Evolutionary conservation across 371 early-diverging fungal genomes (phyloP).

Genomic region (Rhizopus stolonifer): DNA sequence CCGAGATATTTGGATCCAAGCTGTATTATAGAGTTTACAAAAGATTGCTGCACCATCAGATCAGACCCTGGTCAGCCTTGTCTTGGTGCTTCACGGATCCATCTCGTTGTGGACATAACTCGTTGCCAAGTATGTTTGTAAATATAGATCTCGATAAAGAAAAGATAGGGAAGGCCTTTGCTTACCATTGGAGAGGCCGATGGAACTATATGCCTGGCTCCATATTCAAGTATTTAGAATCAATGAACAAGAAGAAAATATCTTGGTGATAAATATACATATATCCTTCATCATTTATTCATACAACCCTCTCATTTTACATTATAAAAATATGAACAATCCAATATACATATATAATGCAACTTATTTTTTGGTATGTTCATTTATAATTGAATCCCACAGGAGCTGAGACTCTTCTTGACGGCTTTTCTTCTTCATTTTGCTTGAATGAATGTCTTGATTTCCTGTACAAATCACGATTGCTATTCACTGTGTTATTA

Average conservation of each 20-base stretch:
- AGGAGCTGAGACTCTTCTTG: neutral
- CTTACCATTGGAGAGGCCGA: constrained; percentile 36
- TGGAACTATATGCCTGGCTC: constrained; percentile 29
- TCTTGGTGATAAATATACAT: no score
- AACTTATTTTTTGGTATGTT: no score
- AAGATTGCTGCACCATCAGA: constrained; percentile 29
- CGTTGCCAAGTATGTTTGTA: constrained; percentile 27
- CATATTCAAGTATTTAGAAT: constrained; percentile 26
- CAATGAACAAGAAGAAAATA: constrained; percentile 17
- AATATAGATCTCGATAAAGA: constrained; percentile 25
- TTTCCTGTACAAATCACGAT: constrained; percentile 12
- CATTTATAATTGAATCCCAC: no score
- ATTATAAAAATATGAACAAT: no score
- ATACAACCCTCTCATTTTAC: no score
- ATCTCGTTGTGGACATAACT: constrained; percentile 27
- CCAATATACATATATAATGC: neutral
- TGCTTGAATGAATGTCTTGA: constrained; percentile 13
- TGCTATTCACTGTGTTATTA: no score
- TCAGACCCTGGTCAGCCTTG: constrained; percentile 31
- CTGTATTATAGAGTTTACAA: constrained; percentile 31
- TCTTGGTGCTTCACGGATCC: constrained; percentile 43
- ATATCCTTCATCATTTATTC: no score
- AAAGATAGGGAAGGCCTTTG: constrained; percentile 26
- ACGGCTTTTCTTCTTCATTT: constrained; percentile 4
- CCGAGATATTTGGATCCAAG: constrained; percentile 30